These are phyloP conservation scores for Ascobolus immersus DNA, from an alignment of 495 filamentous ascomycete genomes.

Conservation along the genomic window DNA sequence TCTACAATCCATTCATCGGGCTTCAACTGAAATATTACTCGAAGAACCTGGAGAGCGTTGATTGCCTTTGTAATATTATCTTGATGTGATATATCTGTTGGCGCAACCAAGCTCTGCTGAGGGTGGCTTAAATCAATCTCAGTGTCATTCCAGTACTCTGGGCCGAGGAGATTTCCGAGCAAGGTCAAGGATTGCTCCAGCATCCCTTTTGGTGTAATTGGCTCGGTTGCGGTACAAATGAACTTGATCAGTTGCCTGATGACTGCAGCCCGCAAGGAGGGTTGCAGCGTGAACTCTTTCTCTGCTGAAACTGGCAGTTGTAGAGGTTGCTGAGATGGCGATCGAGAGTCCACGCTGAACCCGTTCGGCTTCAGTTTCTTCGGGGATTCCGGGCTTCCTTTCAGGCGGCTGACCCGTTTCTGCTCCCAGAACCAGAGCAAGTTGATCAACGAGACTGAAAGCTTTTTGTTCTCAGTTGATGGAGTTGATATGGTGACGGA, in stretches of 20 bases:
- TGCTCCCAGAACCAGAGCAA: conserved; percentile 87
- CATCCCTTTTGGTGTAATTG: conserved; percentile 52
- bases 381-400: conserved; percentile 16
- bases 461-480: conserved; percentile 77
- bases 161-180: conserved; percentile 64
- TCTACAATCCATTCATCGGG: conserved; percentile 68
- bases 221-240: conserved; percentile 67
- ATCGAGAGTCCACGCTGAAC: conserved; percentile 20
- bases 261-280: conserved; percentile 42
- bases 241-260: conserved; percentile 85
- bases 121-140: conserved; percentile 74
- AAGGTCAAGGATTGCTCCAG: conserved; percentile 60
- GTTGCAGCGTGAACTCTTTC: conserved; percentile 43
- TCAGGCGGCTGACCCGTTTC: conserved; percentile 35
- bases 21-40: conserved; percentile 64
- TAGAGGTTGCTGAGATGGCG: conserved; percentile 16
- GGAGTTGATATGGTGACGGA: conserved; percentile 62
- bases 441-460: conserved; percentile 69
- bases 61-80: conserved; percentile 25
- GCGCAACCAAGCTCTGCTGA: no score
- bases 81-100: no score
- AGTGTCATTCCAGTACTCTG: conserved; percentile 74
- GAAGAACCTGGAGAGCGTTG: conserved; percentile 74
- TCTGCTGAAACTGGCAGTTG: conserved; percentile 20
- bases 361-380: conserved; percentile 29